phyloP scores from a whole-genome alignment of 2,329 filamentous ascomycete species.

The Fusarium sp. region DNA sequence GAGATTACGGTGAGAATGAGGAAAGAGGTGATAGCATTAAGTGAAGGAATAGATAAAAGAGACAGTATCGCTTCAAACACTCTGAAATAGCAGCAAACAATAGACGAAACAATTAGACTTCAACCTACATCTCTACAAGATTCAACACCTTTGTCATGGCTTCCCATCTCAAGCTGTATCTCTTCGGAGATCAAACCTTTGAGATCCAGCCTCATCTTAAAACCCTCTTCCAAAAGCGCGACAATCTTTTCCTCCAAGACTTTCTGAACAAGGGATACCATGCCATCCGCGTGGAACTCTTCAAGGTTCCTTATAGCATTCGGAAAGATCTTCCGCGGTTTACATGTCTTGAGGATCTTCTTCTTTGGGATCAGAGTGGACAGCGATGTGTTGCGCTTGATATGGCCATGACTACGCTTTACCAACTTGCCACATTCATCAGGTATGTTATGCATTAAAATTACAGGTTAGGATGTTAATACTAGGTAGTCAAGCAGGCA shows the following conservation, averaged over 20 bases:
- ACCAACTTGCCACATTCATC: conserved; percentile 36
- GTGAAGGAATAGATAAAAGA: conserved; percentile 13
- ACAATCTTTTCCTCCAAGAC: conserved; percentile 38
- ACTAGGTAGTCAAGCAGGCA: not conserved
- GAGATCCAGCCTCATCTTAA: conserved; percentile 33
- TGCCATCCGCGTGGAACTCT: conserved; percentile 29
- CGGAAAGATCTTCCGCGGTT: conserved; percentile 34
- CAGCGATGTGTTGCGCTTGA: conserved; percentile 35
- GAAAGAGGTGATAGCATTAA: not conserved
- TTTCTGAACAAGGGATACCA: conserved; percentile 35
- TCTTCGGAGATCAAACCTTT: conserved; percentile 39
- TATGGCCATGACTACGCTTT: conserved; percentile 39
- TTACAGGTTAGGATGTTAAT: accelerated
- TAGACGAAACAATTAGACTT: conserved; percentile 15
- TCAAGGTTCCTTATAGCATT: conserved; percentile 23
- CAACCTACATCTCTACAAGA: conserved; percentile 29
- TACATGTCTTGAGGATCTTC: conserved; percentile 34
- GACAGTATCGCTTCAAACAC: not conserved
- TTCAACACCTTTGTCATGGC: conserved; percentile 37
- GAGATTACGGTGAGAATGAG: not conserved
- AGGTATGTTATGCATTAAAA: not conserved
- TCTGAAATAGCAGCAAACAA: not conserved
- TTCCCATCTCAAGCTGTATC: conserved; percentile 25
- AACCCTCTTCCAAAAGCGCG: conserved; percentile 29
- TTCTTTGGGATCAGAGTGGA: conserved; percentile 32